Evolutionary conservation across 306 rosid species (phyloP).

Genomic region (Astragalus glycyphyllos): DNA sequence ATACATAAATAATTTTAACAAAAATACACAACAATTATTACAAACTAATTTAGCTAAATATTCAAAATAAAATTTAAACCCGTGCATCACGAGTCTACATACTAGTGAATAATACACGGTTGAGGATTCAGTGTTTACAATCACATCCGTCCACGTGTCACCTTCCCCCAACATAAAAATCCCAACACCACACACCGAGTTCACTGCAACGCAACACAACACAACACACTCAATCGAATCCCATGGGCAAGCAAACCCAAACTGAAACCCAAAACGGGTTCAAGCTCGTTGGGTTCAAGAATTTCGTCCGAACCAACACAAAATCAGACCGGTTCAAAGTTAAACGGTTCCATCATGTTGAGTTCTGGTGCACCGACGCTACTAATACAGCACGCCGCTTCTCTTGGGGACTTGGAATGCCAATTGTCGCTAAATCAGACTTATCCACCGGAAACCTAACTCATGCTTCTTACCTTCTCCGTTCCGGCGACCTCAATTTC

Average conservation of each 20-base stretch:
- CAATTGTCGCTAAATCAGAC: constrained; percentile 74
- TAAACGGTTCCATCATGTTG: constrained; percentile 81
- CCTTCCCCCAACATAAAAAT: background rate
- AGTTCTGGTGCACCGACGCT: constrained; percentile 91
- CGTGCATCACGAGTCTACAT: too few relatives aligned
- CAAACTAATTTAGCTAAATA: too few relatives aligned
- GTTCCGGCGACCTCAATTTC: constrained; percentile 82
- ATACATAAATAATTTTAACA: too few relatives aligned
- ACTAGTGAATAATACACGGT: too few relatives aligned
- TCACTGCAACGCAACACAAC: background rate
- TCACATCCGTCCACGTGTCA: constrained; percentile 35
- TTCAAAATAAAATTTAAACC: too few relatives aligned
- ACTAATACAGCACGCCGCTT: constrained; percentile 76
- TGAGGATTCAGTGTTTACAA: too few relatives aligned
- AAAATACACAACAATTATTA: too few relatives aligned
- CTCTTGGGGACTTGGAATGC: constrained; percentile 91
- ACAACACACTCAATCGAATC: background rate
- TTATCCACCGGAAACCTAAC: constrained; percentile 78
- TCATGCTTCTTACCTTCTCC: constrained; percentile 91
- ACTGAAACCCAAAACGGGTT: constrained; percentile 3
- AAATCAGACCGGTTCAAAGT: constrained; percentile 75
- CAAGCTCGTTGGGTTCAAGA: constrained; percentile 65
- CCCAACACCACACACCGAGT: background rate
- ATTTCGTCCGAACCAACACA: constrained; percentile 74
- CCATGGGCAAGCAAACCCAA: constrained; percentile 52